Conservation (phyloP, 257 asterid species). For the Verbena officinalis region DNA sequence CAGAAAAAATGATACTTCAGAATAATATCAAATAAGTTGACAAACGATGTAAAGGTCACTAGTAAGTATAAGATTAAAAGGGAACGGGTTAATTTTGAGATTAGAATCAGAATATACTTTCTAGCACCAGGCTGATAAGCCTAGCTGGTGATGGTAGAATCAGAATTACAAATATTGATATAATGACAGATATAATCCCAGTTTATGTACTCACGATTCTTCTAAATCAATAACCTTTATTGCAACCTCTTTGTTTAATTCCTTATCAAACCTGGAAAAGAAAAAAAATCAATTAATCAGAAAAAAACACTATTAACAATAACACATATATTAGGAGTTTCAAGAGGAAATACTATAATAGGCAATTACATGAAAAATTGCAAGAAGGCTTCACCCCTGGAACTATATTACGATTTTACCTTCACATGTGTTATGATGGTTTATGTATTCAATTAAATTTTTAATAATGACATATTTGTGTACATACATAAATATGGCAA, state of each 20-base stretch:
- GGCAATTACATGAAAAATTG: not conserved
- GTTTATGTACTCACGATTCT: constrained; percentile 87
- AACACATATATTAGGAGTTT: not conserved
- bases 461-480: too few relatives aligned
- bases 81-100: not conserved
- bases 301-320: constrained; percentile 5
- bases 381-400: constrained; percentile 1
- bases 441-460: not conserved
- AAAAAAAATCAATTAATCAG: constrained; percentile 1
- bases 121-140: not conserved
- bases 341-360: not conserved
- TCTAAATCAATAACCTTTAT: constrained; percentile 97
- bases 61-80: not conserved
- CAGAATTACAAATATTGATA: constrained; percentile 11
- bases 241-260: constrained; percentile 90
- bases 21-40: constrained; percentile 6
- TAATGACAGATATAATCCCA: constrained; percentile 27
- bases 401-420: not conserved
- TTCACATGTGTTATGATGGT: not conserved
- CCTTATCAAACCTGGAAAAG: constrained; percentile 88
- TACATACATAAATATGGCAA: not conserved
- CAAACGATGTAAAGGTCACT: not conserved
- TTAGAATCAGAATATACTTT: not conserved
- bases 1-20: constrained; percentile 30
- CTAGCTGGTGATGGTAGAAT: not conserved